phyloP scores from a whole-genome alignment of 768 basidiomycete genomes.

The Leccinum aurantiacum region DNA sequence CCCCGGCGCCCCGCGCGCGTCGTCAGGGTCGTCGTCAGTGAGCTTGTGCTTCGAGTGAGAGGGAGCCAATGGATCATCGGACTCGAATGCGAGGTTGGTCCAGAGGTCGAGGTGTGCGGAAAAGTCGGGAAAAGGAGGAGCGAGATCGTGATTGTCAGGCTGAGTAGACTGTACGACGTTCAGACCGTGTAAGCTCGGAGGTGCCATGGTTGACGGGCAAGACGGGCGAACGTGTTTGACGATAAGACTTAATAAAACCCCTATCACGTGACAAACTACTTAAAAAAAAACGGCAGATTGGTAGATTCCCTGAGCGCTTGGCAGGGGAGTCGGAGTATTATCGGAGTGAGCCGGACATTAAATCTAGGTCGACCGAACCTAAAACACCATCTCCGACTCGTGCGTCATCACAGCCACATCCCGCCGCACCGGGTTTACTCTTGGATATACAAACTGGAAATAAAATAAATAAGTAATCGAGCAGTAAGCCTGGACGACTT shows the following conservation, averaged over 20 bases:
- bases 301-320: too few species aligned
- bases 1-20: too few species aligned
- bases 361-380: background rate
- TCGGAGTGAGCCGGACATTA: background rate
- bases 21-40: slow-evolving; percentile 30
- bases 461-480: background rate
- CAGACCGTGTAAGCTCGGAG: slow-evolving; percentile 72
- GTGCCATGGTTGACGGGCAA: slow-evolving; percentile 43
- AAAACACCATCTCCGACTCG: slow-evolving; percentile 64
- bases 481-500: slow-evolving; percentile 24
- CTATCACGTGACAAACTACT: slow-evolving; percentile 11
- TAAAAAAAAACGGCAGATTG: background rate
- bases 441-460: slow-evolving; percentile 78
- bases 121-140: slow-evolving; percentile 69
- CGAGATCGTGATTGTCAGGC: slow-evolving; percentile 50
- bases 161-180: slow-evolving; percentile 69
- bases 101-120: slow-evolving; percentile 78
- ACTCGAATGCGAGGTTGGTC: slow-evolving; percentile 79
- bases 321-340: too few species aligned
- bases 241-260: slow-evolving; percentile 17
- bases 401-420: slow-evolving; percentile 87
- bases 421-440: slow-evolving; percentile 68
- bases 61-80: slow-evolving; percentile 60
- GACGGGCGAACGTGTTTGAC: background rate
- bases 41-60: slow-evolving; percentile 36